phyloP scores from a whole-genome alignment of 306 rosid species.

The Dalbergia cochinchinensis region DNA sequence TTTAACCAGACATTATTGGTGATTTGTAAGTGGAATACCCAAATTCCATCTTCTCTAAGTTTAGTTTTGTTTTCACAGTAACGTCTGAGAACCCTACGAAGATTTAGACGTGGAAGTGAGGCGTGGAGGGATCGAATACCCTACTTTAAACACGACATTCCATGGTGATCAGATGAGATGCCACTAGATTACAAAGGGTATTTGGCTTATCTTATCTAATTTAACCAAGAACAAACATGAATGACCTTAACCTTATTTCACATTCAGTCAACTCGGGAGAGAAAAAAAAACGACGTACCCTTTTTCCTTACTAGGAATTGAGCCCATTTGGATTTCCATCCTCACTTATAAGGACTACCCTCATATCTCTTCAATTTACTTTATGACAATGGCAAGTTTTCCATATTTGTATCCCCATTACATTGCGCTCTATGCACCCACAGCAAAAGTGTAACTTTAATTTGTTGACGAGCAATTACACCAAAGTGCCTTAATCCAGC shows the following conservation, averaged over 20 bases:
- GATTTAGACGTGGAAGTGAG: not conserved
- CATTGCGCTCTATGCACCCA: slow-evolving; percentile 29
- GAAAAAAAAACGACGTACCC: not conserved
- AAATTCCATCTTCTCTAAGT: not conserved
- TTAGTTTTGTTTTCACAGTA: not conserved
- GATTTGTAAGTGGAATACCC: not conserved
- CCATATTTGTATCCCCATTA: not conserved
- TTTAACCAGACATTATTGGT: not conserved
- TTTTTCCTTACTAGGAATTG: slow-evolving; percentile 4
- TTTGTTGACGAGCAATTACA: slow-evolving; percentile 23
- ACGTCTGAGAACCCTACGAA: not conserved
- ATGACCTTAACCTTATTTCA: not conserved
- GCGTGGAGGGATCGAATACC: not conserved
- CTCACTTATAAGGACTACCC: not conserved
- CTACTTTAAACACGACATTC: not conserved
- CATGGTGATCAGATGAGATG: not conserved
- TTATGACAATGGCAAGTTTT: slow-evolving; percentile 2
- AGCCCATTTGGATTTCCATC: slow-evolving; percentile 18
- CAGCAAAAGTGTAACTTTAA: slow-evolving; percentile 28
- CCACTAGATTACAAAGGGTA: slow-evolving; percentile 5
- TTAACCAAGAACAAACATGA: not conserved
- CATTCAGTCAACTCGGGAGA: not conserved
- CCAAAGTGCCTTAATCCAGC: slow-evolving; percentile 18
- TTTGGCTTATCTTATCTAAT: slow-evolving; percentile 35
- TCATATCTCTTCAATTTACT: slow-evolving; percentile 13